Conservation (phyloP, 2,329 filamentous ascomycete genomes). For the Ascocoryne sarcoides region DNA sequence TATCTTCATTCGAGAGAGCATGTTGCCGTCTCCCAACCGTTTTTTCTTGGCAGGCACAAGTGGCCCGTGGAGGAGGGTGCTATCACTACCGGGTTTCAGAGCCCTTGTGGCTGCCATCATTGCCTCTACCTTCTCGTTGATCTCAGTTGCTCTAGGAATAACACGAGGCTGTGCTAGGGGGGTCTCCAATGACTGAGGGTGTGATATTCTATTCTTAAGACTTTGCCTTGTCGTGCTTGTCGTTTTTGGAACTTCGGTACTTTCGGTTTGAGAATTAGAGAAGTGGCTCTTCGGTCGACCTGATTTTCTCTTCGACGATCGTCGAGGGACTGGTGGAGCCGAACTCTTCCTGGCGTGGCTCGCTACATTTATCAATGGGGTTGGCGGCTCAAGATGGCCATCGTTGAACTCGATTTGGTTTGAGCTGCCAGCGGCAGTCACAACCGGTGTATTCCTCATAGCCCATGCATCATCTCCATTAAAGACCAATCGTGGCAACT, state of each 20-base stretch:
- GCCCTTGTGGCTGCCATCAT: slow-evolving; percentile 14
- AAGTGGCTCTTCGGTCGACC: slow-evolving; percentile 4
- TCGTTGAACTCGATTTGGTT: slow-evolving; percentile 6
- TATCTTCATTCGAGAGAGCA: slow-evolving; percentile 15
- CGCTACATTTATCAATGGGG: background rate
- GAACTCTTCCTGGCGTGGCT: slow-evolving; percentile 12
- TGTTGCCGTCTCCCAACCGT: slow-evolving; percentile 14
- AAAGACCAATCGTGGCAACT: slow-evolving; percentile 12
- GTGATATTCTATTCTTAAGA: slow-evolving; percentile 3
- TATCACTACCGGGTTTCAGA: slow-evolving; percentile 9
- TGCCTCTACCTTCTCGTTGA: slow-evolving; percentile 12
- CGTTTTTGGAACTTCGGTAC: background rate
- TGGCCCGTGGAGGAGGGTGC: slow-evolving; percentile 2
- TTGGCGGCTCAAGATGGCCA: slow-evolving; percentile 1
- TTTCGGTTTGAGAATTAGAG: background rate
- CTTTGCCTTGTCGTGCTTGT: background rate
- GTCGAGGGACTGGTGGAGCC: slow-evolving; percentile 17
- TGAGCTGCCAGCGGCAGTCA: slow-evolving; percentile 8
- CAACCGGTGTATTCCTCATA: slow-evolving; percentile 9
- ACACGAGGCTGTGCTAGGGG: background rate
- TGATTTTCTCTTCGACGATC: slow-evolving; percentile 18
- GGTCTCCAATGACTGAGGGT: background rate
- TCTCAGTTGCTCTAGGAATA: slow-evolving; percentile 1
- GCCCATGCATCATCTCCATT: slow-evolving; percentile 16
- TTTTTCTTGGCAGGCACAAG: slow-evolving; percentile 13